Conservation (phyloP, 768 basidiomycete genomes). For the Mycena alexandri region DNA sequence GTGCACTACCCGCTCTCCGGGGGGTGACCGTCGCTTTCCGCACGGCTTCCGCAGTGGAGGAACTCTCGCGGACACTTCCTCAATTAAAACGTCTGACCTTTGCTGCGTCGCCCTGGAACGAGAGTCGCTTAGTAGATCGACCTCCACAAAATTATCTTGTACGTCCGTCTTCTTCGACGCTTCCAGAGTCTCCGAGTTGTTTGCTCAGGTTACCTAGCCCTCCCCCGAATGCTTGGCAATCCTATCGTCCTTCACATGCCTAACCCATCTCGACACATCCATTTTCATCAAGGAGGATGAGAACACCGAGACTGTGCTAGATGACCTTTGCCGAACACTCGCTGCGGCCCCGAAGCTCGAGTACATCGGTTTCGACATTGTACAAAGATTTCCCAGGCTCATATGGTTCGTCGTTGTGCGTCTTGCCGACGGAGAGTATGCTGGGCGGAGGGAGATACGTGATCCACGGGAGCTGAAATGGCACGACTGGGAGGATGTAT, state of each 20-base stretch:
- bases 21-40: neutral
- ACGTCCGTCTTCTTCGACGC: neutral
- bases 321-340: neutral
- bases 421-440: neutral
- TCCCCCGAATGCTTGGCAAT: neutral
- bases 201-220: neutral
- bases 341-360: neutral
- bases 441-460: neutral
- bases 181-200: neutral
- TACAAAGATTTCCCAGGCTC: neutral
- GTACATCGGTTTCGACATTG: neutral
- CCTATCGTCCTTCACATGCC: neutral
- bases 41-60: neutral
- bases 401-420: neutral
- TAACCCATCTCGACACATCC: conserved; percentile 1
- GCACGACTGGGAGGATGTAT: neutral
- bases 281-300: neutral
- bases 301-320: neutral
- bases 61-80: neutral
- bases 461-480: neutral
- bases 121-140: neutral
- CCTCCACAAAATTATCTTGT: neutral
- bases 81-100: neutral
- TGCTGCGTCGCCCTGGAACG: neutral
- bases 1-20: neutral